Evolutionary conservation across 73 alveolate species (phyloP), one percentile per base, ranked within the genome.

Genomic region (Tetrahymena thermophila): DNA sequence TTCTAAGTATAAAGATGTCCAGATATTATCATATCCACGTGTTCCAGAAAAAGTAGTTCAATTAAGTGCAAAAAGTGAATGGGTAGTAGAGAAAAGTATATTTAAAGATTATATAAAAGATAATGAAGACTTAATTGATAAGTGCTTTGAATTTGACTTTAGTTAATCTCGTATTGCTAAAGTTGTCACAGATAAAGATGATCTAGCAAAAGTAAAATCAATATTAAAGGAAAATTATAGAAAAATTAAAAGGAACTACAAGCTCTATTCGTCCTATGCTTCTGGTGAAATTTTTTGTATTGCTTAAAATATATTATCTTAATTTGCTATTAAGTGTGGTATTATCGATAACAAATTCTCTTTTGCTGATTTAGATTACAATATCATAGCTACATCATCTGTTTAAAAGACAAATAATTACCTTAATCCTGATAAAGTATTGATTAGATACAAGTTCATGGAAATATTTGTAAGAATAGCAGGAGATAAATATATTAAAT

Each of bases 71-170:
- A 83, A 85, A 35, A 95, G 89, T 28, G 93, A 84, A 55, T 95
- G 97, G 97, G 94, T 94, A 89, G 93, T 84, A 40, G 97, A 95
- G 25, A 97, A 95, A 28, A 97, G 99, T 16, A 97, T 98, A 10
- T 98, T 98, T 93, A 94, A 97, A 50, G 97, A 96, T 56, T 97
- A 96, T 93, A 85, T 94, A 85, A 96, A 96, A 15, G 99, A 98
- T 50, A 96, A 93, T 40, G 96, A 95, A 8, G 98, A 95, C 23
- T 50, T 97, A 44, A 95, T 98, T 23, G 95, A 98, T 35, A 96
- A 96, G 71, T 98, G 99, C 97, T 98, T 98, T 85, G 99, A 98
- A 71, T 93, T 95, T 28, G 99, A 98, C 85, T 98, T 98, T 98
- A 94, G 94, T 7, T 57, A 95, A 35, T 96, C 98, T 3, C 98